phyloP scores from a whole-genome alignment of 139 green algal species.

The Chlorella vulgaris region DNA sequence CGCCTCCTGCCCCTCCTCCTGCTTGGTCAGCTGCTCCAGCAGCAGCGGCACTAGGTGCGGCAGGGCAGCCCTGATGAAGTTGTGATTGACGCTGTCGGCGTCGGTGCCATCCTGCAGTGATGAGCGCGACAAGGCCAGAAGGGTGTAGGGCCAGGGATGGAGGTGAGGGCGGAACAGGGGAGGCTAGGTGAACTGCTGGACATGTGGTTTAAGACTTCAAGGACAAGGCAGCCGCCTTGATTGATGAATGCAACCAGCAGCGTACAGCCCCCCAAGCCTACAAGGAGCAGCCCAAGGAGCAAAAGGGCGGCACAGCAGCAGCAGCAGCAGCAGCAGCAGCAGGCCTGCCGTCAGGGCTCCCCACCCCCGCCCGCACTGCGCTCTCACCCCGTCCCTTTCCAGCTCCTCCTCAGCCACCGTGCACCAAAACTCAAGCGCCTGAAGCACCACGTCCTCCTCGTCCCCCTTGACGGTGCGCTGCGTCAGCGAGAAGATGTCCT shows the following conservation, averaged over 20 bases:
- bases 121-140: not conserved
- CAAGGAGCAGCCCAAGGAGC: too few species aligned
- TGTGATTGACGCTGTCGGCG: slow-evolving; percentile 62
- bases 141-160: too few species aligned
- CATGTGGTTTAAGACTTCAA: too few species aligned
- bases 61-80: slow-evolving; percentile 87
- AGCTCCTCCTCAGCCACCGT: slow-evolving; percentile 85
- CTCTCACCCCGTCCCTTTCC: slow-evolving; percentile 34
- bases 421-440: slow-evolving; percentile 98
- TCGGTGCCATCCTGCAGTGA: slow-evolving; percentile 43
- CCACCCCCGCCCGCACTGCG: not conserved
- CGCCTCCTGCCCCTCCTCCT: slow-evolving; percentile 89
- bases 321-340: too few species aligned
- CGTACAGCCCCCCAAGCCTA: too few species aligned
- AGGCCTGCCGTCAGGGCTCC: not conserved
- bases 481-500: slow-evolving; percentile 92
- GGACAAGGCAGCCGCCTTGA: too few species aligned
- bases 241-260: too few species aligned
- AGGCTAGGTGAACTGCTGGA: too few species aligned
- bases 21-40: slow-evolving; percentile 95
- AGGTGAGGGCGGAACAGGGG: too few species aligned
- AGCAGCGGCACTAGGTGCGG: slow-evolving; percentile 90
- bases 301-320: too few species aligned
- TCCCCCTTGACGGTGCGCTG: slow-evolving; percentile 78
- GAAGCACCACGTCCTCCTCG: slow-evolving; percentile 88